These are phyloP conservation scores for Discostella stelligeroides DNA, from an alignment of 108 stramenopile species.

Conservation along the genomic window DNA sequence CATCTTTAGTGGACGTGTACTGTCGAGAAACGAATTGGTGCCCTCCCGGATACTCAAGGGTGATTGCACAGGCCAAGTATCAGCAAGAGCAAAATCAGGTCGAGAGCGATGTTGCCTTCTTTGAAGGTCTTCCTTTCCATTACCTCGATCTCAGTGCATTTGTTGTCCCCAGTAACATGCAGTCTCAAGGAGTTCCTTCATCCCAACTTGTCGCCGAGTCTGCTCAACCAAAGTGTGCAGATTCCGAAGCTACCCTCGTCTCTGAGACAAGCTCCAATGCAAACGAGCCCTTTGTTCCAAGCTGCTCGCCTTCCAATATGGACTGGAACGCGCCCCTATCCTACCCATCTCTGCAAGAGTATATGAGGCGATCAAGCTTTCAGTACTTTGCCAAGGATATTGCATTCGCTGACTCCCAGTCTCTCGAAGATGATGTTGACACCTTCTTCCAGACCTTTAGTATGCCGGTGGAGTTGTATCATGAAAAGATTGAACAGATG, in stretches of 20 bases:
- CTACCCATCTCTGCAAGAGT: conserved; percentile 3
- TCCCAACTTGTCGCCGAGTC: background rate
- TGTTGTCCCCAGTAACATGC: conserved; percentile 5
- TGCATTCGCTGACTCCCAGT: background rate
- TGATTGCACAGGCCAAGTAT: conserved; percentile 9
- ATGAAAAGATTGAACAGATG: conserved; percentile 47
- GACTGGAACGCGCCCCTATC: conserved; percentile 45
- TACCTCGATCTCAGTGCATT: conserved; percentile 44
- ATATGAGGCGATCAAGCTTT: conserved; percentile 15
- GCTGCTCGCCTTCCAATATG: conserved; percentile 30
- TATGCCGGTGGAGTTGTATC: conserved; percentile 41
- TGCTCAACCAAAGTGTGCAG: conserved; percentile 1
- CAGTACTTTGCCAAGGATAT: conserved; percentile 10
- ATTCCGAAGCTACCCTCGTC: conserved; percentile 23
- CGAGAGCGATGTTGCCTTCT: conserved; percentile 41
- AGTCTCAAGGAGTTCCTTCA: conserved; percentile 6
- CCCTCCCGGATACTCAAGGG: conserved; percentile 3
- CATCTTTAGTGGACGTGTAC: background rate
- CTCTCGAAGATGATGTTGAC: conserved; percentile 40
- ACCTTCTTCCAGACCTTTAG: conserved; percentile 41
- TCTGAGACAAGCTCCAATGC: conserved; percentile 33
- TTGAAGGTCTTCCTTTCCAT: conserved; percentile 57
- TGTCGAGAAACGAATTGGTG: background rate
- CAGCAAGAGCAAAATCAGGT: conserved; percentile 7
- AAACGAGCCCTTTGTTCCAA: conserved; percentile 24